Evolutionary conservation across 441 rosid species (phyloP), one percentile per base, ranked within the genome.

Genomic region (Gossypium laxum): DNA sequence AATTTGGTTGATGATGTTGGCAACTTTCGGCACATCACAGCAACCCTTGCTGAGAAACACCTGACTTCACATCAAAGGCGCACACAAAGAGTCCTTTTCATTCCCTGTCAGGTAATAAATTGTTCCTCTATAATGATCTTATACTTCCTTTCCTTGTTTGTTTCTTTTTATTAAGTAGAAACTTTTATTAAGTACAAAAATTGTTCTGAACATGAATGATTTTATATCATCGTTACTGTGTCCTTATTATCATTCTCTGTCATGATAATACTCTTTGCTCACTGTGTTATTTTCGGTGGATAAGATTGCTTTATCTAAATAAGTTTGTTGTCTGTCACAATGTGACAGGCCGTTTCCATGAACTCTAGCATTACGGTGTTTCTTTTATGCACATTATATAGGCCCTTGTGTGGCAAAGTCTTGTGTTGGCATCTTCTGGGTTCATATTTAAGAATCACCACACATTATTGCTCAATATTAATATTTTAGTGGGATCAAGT

Each of bases 1-100:
- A 95, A 91, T 79, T 86, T 95, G 87, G 97, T 92, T 61, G 99
- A 95, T 82, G 99, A 95, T 72, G 99, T 95, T 71, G 84, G 85
- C 69, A 86, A 88, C 72, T 92, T 89, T 71, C 97, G 95, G 73
- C 97, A 87, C 77, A 84, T 89, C 79, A 89, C 99, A 3, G 86
- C 88, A 51, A 77, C 75, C 80, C 93, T 95, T 75, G 87, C 91
- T 18, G 99, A 95, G 73, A 78, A 64, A 75, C 96, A 92, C 76
- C 88, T 95, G 65, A 85, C 90, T 67, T 73, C 91, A 67, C 81
- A 88, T 77, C 99, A 95, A 77, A 88, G 70, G 1, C 81, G 83
- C 73, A 75, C 91, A 72, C 98, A 95, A 54, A 82, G 99, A 79
- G 93, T 95, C 71, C 96, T 95, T 71, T 92, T 81, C 75, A 95